A percentile compares a stretch with the other conserved stretches of the same genome.
These are phyloP conservation scores for Zymoseptoria crescenta DNA, from an alignment of 2,329 filamentous ascomycete genomes.

Conservation along the genomic window DNA sequence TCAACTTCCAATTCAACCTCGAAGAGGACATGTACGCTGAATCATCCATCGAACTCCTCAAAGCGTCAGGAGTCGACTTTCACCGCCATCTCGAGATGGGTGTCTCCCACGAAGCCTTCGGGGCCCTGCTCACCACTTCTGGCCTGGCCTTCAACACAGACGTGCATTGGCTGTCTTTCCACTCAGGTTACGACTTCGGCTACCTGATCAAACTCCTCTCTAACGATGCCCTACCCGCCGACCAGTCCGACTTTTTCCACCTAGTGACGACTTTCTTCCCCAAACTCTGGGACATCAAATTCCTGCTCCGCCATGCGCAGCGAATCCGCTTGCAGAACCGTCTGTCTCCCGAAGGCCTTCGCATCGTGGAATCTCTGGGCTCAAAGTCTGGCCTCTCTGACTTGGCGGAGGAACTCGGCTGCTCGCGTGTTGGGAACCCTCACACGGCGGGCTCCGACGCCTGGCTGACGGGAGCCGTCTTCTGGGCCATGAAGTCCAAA, in stretches of 20 bases:
- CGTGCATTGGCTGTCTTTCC: constrained; percentile 94
- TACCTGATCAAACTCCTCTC: constrained; percentile 93
- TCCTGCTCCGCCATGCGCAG: constrained; percentile 84
- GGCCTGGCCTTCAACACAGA: constrained; percentile 81
- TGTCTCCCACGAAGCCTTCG: constrained; percentile 85
- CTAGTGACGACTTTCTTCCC: constrained; percentile 91
- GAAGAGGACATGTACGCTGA: constrained; percentile 97
- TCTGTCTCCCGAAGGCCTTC: constrained; percentile 55
- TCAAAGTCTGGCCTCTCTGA: constrained; percentile 88
- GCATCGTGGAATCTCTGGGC: constrained; percentile 77
- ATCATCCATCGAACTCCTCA: constrained; percentile 83
- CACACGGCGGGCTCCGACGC: constrained; percentile 94
- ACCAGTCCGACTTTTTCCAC: constrained; percentile 81
- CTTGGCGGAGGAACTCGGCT: constrained; percentile 85
- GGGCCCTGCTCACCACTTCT: constrained; percentile 80
- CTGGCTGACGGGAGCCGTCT: constrained; percentile 84
- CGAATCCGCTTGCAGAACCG: constrained; percentile 31
- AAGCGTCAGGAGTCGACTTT: constrained; percentile 90
- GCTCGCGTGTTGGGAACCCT: constrained; percentile 77
- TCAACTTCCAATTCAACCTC: constrained; percentile 95
- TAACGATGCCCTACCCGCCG: constrained; percentile 72
- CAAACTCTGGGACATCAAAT: constrained; percentile 90
- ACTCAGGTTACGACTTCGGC: constrained; percentile 96
- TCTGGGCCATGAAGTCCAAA: constrained; percentile 84
- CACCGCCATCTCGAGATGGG: constrained; percentile 74